phyloP scores from a whole-genome alignment of 1,284 basidiomycete genomes.

The Spongispora temasekensis region DNA sequence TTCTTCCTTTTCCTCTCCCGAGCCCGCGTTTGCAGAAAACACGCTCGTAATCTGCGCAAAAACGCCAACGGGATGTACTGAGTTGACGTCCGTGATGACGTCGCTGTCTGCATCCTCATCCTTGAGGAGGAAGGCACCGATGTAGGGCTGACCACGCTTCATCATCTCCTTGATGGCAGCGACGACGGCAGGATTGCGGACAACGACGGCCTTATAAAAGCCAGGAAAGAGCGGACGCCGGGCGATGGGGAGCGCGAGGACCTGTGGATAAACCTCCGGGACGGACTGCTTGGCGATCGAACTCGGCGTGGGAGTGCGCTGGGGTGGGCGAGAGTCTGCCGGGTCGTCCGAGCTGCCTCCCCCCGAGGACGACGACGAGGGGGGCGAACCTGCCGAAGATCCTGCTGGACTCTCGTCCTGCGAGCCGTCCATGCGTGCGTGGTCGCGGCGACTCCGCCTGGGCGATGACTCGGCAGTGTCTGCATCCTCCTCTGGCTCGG shows the following conservation, averaged over 20 bases:
- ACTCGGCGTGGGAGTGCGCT: conserved; percentile 45
- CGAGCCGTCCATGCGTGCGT: conserved; percentile 24
- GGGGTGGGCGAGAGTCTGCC: conserved; percentile 37
- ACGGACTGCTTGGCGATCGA: conserved; percentile 82
- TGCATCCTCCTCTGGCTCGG: conserved; percentile 27
- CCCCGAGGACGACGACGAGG: conserved; percentile 27
- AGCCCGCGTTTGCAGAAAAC: conserved; percentile 72
- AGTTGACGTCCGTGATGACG: conserved; percentile 85
- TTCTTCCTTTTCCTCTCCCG: conserved; percentile 73
- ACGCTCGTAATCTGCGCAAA: conserved; percentile 98
- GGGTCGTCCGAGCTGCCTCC: conserved; percentile 33
- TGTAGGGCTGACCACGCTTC: conserved; percentile 95
- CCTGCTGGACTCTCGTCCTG: conserved; percentile 33
- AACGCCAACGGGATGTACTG: conserved; percentile 93
- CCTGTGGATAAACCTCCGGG: conserved; percentile 90
- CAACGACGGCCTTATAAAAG: conserved; percentile 96
- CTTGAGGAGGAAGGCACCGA: conserved; percentile 97
- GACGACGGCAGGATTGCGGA: conserved; percentile 89
- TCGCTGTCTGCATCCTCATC: conserved; percentile 94
- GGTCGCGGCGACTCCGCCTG: conserved; percentile 7
- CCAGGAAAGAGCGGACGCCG: conserved; percentile 96
- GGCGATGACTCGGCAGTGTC: conserved; percentile 20
- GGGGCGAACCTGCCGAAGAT: conserved; percentile 29
- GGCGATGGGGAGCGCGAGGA: conserved; percentile 94
- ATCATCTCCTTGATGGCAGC: conserved; percentile 96